Percentiles rank a stretch among this genome's conserved stretches.
Conservation (phyloP, 352 stramenopile genomes). For the Thalassiosira mediterranea region DNA sequence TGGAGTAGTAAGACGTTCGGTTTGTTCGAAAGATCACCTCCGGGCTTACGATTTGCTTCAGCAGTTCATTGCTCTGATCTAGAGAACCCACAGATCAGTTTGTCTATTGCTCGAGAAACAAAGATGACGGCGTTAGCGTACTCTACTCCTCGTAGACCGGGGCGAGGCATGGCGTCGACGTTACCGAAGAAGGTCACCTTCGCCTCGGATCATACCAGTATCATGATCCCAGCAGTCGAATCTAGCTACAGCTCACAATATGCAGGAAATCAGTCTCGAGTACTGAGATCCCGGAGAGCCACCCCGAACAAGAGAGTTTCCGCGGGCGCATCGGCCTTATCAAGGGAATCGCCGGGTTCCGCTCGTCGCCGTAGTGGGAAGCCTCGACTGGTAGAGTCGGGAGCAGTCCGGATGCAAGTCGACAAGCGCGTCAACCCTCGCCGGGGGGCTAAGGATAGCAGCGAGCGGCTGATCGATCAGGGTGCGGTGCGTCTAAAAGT, state of each 20-base stretch:
- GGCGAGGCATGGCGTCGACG: no score
- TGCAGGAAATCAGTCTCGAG: not conserved
- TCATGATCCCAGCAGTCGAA: not conserved
- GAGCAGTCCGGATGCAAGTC: slow-evolving; percentile 24
- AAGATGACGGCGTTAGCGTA: no score
- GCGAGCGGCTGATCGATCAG: slow-evolving; percentile 26
- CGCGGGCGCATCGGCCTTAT: not conserved
- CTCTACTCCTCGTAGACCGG: no score
- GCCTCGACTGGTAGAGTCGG: slow-evolving; percentile 22
- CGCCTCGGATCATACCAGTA: not conserved
- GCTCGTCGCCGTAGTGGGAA: no score
- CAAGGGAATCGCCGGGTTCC: not conserved
- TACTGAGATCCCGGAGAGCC: not conserved
- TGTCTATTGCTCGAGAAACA: no score
- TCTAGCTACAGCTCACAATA: not conserved
- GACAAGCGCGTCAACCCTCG: slow-evolving; percentile 19
- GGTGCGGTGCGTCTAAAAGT: slow-evolving; percentile 23
- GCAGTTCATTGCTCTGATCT: no score
- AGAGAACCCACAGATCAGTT: no score
- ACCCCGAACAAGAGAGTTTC: not conserved
- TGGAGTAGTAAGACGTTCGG: no score
- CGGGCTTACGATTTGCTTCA: no score
- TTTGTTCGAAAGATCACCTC: no score
- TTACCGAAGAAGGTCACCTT: not conserved
- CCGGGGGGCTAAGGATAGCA: not conserved